Base-by-base conservation (phyloP, 441 rosid species). In the Populus tomentosa region DNA sequence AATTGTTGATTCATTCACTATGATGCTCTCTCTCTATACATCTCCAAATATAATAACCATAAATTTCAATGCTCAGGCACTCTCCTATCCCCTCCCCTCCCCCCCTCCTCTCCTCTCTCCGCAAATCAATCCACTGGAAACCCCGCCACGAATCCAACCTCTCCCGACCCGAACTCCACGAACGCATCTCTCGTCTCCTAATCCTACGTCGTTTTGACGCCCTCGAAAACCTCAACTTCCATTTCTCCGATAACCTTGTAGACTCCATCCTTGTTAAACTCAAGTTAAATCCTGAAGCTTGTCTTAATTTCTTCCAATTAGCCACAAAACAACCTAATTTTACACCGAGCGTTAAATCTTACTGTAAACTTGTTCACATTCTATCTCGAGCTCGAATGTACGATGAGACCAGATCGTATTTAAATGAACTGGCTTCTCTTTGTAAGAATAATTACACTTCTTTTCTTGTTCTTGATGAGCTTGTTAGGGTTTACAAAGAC, bases 321-420 rank as follows among this genome's bases (percentile, higher is more conserved):
- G 90, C 98, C 53, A 81, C 86, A 16, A 77, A 81, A 72, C 92
- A 92, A 65, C 90, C 89, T 42, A 76, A 73, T 3, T 95, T 88
- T 74, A 81, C 91, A 7, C 98, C 98, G 1, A 82, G 79, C 70
- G 11, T 84, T 71, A 89, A 79, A 77, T 81, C 95, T 20, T 90
- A 89, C 79, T 91, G 97, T 81, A 87, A 83, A 80, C 81, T 95
- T 46, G 90, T 88, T 68, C 98, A 95, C 81, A 93, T 89, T 71
- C 84, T 95, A 73, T 87, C 91, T 20, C 88, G 91, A 67, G 97
- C 92, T 75, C 89, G 92, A 75, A 83, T 91, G 92, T 87, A 89
- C 80, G 87, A 82, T 67, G 88, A 87, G 70, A 82, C 97, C 42
- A 82, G 90, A 78, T 80, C 79, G 40, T 90, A 87, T 82, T 50